Evolutionary conservation across 192 early-diverging fungal species (phyloP).

Genomic region (Coemansia sp.): DNA sequence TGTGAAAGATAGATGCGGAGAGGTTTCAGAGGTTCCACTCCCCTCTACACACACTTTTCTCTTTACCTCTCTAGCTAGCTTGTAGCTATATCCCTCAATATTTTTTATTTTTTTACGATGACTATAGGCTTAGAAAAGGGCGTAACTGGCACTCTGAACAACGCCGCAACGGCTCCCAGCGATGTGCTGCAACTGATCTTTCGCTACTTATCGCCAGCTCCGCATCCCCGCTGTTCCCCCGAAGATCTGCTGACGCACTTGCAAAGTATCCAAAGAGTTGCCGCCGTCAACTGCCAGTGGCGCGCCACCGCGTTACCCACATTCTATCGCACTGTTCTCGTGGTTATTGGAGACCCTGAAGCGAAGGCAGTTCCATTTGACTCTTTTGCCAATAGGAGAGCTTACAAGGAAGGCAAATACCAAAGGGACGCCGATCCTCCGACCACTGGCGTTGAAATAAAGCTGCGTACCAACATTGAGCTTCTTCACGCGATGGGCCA

Average conservation of each 20-base stretch:
- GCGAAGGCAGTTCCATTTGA: background rate
- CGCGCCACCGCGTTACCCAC: conserved; percentile 1
- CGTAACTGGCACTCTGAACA: too few species aligned
- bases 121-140: too few species aligned
- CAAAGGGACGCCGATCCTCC: background rate
- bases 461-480: background rate
- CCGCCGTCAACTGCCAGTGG: conserved; percentile 18
- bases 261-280: background rate
- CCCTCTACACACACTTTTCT: too few species aligned
- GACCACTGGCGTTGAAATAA: background rate
- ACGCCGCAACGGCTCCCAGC: too few species aligned
- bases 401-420: background rate
- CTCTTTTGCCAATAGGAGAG: background rate
- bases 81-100: too few species aligned
- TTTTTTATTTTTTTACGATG: too few species aligned
- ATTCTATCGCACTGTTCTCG: conserved; percentile 6
- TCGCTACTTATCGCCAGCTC: background rate
- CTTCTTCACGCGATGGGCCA: background rate
- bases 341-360: background rate
- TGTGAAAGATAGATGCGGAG: too few species aligned
- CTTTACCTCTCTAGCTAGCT: too few species aligned
- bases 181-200: background rate
- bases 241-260: background rate
- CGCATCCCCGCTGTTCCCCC: background rate
- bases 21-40: too few species aligned